Percentiles rank a stretch among this genome's conserved stretches.
Evolutionary conservation across 148 eudicot species (phyloP).

Genomic region (Persicaria tinctoria): DNA sequence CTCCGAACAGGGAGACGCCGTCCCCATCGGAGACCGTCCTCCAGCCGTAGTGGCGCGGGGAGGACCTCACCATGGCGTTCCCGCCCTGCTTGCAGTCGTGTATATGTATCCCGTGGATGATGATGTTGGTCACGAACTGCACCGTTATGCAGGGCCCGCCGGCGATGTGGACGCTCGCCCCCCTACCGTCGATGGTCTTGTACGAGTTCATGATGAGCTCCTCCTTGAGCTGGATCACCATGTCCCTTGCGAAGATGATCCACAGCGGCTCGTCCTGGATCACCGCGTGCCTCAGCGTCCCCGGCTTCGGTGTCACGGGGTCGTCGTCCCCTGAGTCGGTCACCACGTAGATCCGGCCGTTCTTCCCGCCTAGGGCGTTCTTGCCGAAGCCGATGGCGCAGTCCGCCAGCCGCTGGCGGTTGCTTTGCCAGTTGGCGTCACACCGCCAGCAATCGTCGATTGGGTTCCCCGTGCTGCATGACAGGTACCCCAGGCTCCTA

Average conservation of each 20-base stretch:
- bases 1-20: slow-evolving; percentile 62
- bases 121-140: slow-evolving; percentile 55
- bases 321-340: slow-evolving; percentile 53
- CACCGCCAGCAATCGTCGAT: slow-evolving; percentile 91
- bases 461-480: slow-evolving; percentile 67
- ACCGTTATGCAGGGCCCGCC: slow-evolving; percentile 71
- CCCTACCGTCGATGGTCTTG: slow-evolving; percentile 81
- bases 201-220: slow-evolving; percentile 70
- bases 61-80: slow-evolving; percentile 54
- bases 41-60: slow-evolving; percentile 60
- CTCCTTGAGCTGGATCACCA: slow-evolving; percentile 50
- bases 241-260: slow-evolving; percentile 64
- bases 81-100: slow-evolving; percentile 72
- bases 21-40: slow-evolving; percentile 76
- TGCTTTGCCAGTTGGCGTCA: slow-evolving; percentile 51
- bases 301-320: slow-evolving; percentile 56
- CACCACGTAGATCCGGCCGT: slow-evolving; percentile 57
- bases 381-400: slow-evolving; percentile 75
- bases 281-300: slow-evolving; percentile 60
- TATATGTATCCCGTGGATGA: slow-evolving; percentile 59
- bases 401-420: slow-evolving; percentile 62
- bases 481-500: slow-evolving; percentile 51
- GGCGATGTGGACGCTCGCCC: slow-evolving; percentile 66
- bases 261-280: slow-evolving; percentile 67
- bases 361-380: slow-evolving; percentile 56